Evolutionary conservation across 2,329 filamentous ascomycete genomes (phyloP), one percentile per base, ranked within the genome.

Genomic region (Fusarium mexicanum): DNA sequence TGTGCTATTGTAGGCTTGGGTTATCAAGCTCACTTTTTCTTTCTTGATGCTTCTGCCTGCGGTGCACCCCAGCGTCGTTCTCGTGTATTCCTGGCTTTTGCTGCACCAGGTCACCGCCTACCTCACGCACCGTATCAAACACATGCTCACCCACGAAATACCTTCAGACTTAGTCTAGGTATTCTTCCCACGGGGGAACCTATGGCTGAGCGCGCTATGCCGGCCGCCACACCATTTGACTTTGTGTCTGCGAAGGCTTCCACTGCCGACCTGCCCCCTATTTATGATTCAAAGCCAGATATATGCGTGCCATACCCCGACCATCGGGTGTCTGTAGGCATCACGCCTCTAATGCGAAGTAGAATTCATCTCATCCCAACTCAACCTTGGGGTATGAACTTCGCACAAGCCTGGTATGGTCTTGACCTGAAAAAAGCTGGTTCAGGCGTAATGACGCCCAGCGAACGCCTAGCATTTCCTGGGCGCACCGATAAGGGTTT

Each of bases 1-100:
- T 93, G 92, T 71, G 87, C 91, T 2, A 83, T 96, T 2, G 91
- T 96, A 0, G 92, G 91, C 0, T 85, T 96, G 71, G 94, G 93
- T 0, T 97, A 96, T 74, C 94, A 97, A 77, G 85, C 90, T 0
- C 89, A 92, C 46, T 87, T 93, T 43, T 90, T 91, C 64, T 84
- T 92, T 2, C 84, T 93, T 26, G 93, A 95, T 72, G 88, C 93
- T 0, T 94, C 92, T 86, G 89, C 88, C 0, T 90, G 88, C 71
- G 92, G 93, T 2, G 90, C 91, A 5, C 84, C 90, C 0, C 93
- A 96, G 78, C 84, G 83, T 7, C 88, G 94, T 9, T 88, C 86
- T 7, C 87, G 94, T 12, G 84, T 96, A 0, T 94, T 97, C 68
- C 85, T 96, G 3, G 85, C 88, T 6, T 92, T 95, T 69, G 89